Base-by-base conservation (phyloP, 768 basidiomycete species). In the Hysterangium stoloniferum region DNA sequence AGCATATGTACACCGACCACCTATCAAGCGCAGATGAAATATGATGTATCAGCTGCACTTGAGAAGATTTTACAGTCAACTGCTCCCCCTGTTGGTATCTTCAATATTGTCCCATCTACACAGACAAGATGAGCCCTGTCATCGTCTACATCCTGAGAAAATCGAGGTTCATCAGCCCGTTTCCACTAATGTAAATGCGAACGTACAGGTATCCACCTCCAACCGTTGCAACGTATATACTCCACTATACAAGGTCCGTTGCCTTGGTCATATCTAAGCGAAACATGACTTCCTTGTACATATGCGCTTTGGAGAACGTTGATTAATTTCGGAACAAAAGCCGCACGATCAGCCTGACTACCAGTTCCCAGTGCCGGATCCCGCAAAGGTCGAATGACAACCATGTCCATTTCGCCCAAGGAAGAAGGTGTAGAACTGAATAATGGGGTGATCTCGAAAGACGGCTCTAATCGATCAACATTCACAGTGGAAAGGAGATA, bases 141-240 rank as follows among this genome's bases (percentile, higher is more conserved):
- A 54, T 91, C 86, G 24, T 58, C 57, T 9, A 71, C 65, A 54
- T 81, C 76, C 86, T 92, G 58, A 52, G 24, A 43, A 38, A 3
- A 15, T 55, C 43, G 53, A 49, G 17, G 38, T 17, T 9, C 33
- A 34, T 34, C 33, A 34, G 33, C 33, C 33, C 33, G 33, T 43
- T 17, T 15, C 25, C 11, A 43, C 11, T 19, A 19, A 56, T 20
- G 24, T 11, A 31, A 20, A 28, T 27, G 27, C 4, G n/a, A 32
- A 69, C 80, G 59, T 60, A 91, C 89, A 17, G 92, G 93, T 35
- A 70, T 71, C 93, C 93, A 96, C 57, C 86, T 81, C 82, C 91
- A 94, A 6, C 82, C 82, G 13, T 76, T 77, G 57, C 82, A 85
- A 22, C 91, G 75, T 45, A 82, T 72, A 58, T 86, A 86, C 64